Evolutionary conservation across 148 eudicot species (phyloP).

Genomic region (Camellia sinensis): DNA sequence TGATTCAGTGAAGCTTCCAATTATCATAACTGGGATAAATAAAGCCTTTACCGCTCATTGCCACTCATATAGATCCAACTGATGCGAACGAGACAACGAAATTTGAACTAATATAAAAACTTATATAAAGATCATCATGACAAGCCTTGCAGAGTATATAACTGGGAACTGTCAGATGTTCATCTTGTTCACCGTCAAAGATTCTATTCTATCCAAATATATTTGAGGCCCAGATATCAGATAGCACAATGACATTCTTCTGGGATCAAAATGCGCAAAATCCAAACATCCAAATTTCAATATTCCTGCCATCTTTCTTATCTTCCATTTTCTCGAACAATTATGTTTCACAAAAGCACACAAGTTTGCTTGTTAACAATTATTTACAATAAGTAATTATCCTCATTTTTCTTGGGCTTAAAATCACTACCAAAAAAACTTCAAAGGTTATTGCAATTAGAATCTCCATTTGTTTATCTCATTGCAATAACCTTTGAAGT

Average conservation of each 20-base stretch:
- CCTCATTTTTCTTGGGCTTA: background rate
- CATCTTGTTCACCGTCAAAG: no score
- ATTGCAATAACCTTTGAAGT: no score
- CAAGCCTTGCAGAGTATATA: no score
- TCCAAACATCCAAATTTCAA: background rate
- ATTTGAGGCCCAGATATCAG: background rate
- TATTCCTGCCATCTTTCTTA: background rate
- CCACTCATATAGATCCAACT: no score
- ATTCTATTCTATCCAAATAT: background rate
- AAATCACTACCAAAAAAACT: background rate
- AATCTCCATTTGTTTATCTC: background rate
- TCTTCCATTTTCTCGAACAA: background rate
- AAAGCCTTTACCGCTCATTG: background rate
- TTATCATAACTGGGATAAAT: background rate
- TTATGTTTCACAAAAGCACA: background rate
- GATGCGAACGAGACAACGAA: no score
- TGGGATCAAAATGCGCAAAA: no score
- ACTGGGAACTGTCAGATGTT: no score
- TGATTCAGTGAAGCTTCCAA: background rate
- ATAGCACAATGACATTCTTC: slow-evolving; percentile 8
- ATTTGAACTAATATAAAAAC: no score
- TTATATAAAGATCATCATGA: no score
- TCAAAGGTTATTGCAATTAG: background rate
- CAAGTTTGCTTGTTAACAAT: background rate
- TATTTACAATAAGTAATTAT: background rate